A percentile compares a stretch with the other conserved stretches of the same genome.
phyloP scores from a whole-genome alignment of 352 stramenopile species.

The Pythium insidiosum region DNA sequence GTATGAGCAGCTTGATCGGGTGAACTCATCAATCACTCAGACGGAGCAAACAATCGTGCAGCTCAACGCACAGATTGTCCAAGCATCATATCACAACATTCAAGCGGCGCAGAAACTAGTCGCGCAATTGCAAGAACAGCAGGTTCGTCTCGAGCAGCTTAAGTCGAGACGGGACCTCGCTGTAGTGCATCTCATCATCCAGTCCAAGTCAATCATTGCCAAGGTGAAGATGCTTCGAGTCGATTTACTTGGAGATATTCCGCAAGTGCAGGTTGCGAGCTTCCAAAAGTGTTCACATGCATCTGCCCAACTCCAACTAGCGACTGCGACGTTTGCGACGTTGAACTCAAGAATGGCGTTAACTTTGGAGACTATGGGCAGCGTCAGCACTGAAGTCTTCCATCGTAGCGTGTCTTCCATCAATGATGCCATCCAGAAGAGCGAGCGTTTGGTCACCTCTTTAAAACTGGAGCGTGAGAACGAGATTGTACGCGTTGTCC shows the following conservation, averaged over 20 bases:
- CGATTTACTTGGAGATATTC: constrained; percentile 45
- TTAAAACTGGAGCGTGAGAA: constrained; percentile 49
- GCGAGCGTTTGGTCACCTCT: constrained; percentile 27
- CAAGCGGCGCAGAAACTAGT: constrained; percentile 21
- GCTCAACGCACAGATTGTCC: constrained; percentile 34
- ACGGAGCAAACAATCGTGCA: constrained; percentile 31
- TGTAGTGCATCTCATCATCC: constrained; percentile 44
- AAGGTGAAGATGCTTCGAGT: constrained; percentile 46
- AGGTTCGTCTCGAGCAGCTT: constrained; percentile 21
- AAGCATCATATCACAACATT: constrained; percentile 34
- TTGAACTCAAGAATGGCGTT: constrained; percentile 36
- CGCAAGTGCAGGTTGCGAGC: constrained; percentile 38
- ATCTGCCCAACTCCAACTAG: constrained; percentile 33
- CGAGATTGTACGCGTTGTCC: constrained; percentile 64
- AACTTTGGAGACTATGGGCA: constrained; percentile 21
- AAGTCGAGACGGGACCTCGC: constrained; percentile 10
- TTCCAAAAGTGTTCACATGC: constrained; percentile 54
- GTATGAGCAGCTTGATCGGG: constrained; percentile 38
- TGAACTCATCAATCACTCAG: constrained; percentile 29
- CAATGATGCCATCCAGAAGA: constrained; percentile 33
- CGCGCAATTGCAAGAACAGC: constrained; percentile 21
- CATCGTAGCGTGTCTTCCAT: constrained; percentile 30
- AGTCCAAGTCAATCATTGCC: constrained; percentile 41
- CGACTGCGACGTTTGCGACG: constrained; percentile 19
- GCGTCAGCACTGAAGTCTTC: constrained; percentile 24